These are phyloP conservation scores for Moesziomyces sp. DNA, from an alignment of 1,284 basidiomycete genomes.

Conservation along the genomic window DNA sequence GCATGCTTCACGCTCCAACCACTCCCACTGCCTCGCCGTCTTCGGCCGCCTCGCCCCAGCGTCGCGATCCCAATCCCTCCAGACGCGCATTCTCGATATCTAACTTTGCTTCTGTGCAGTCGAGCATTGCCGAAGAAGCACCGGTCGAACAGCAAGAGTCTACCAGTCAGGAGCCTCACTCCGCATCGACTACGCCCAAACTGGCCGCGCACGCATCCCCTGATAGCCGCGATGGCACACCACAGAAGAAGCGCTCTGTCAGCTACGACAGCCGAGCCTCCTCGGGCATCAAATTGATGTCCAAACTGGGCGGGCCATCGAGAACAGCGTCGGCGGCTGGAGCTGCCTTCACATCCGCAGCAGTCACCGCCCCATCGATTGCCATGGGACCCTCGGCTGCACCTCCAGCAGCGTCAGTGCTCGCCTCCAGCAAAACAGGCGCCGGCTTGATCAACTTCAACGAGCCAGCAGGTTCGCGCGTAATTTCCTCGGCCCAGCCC, in stretches of 20 bases:
- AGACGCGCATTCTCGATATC: slow-evolving; percentile 40
- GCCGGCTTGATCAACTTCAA: neutral
- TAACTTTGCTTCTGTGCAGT: slow-evolving; percentile 24
- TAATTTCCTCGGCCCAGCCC: neutral
- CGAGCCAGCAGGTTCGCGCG: neutral
- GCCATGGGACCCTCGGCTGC: neutral
- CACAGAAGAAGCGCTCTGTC: slow-evolving; percentile 40
- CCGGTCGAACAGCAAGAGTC: neutral
- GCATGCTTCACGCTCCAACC: slow-evolving; percentile 39
- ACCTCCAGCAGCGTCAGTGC: neutral
- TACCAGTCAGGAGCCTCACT: neutral
- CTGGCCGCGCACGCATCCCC: neutral
- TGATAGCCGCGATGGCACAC: slow-evolving; percentile 11
- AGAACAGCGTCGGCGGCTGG: slow-evolving; percentile 10
- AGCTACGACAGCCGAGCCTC: slow-evolving; percentile 33
- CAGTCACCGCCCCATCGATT: neutral
- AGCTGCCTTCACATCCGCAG: slow-evolving; percentile 1
- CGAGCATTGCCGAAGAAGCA: slow-evolving; percentile 35
- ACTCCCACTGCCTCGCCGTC: slow-evolving; percentile 21
- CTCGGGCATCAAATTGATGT: slow-evolving; percentile 21
- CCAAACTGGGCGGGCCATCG: slow-evolving; percentile 16
- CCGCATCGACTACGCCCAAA: neutral
- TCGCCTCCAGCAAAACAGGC: neutral
- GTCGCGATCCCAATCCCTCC: slow-evolving; percentile 2
- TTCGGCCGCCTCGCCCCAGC: slow-evolving; percentile 10